phyloP scores from a whole-genome alignment of 257 asterid species.

The Striga asiatica region DNA sequence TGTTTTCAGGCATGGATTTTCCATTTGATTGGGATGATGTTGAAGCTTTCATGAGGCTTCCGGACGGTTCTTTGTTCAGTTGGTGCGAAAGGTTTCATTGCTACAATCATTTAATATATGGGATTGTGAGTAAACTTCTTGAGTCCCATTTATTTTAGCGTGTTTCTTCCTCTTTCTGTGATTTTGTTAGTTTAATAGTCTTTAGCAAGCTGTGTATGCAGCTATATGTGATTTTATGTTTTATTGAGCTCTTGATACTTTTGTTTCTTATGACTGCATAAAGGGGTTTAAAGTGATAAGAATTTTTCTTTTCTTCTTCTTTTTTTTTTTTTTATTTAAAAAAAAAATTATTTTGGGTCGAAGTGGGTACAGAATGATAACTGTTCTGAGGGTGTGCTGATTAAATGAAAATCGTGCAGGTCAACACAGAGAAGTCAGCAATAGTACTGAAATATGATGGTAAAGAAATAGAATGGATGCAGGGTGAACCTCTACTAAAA shows the following conservation, averaged over 20 bases:
- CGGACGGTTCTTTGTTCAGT: conserved; percentile 95
- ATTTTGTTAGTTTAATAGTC: not conserved
- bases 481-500: conserved; percentile 51
- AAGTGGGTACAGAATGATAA: not conserved
- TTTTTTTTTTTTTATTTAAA: not conserved
- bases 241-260: not conserved
- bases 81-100: conserved; percentile 84
- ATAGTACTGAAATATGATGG: conserved; percentile 30
- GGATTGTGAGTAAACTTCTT: conserved; percentile 50
- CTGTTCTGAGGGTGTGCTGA: not conserved
- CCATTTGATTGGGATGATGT: conserved; percentile 81
- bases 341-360: not conserved
- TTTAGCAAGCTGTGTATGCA: not conserved
- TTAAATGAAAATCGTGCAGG: conserved; percentile 34
- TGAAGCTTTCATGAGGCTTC: conserved; percentile 69
- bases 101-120: conserved; percentile 59
- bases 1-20: conserved; percentile 75
- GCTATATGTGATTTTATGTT: not conserved
- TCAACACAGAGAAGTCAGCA: conserved; percentile 34
- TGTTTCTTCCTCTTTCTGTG: not conserved
- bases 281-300: too few relatives aligned
- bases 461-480: conserved; percentile 48
- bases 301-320: not conserved
- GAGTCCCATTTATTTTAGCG: not conserved
- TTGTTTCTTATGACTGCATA: too few relatives aligned